A percentile compares a stretch with the other conserved stretches of the same genome.
phyloP scores from a whole-genome alignment of 306 rosid species.

The Sicyos baderoa region DNA sequence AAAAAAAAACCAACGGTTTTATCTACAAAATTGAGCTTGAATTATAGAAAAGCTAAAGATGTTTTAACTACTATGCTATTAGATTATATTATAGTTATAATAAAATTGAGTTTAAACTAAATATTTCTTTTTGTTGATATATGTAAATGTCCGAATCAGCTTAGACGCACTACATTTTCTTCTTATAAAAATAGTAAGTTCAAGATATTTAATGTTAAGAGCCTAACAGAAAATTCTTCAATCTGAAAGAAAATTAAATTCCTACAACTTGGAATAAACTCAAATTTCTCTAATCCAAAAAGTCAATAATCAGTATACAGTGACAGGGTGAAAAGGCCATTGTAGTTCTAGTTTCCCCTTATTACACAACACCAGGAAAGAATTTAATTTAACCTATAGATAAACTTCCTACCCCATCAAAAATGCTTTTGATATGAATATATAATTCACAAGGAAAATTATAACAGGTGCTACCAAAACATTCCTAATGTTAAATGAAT shows the following conservation, averaged over 20 bases:
- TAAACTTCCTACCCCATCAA: conserved; percentile 18
- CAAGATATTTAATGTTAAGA: neutral
- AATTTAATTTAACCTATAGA: conserved; percentile 20
- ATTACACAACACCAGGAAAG: conserved; percentile 11
- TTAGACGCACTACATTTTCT: neutral
- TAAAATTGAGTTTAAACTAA: no score
- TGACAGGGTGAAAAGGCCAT: neutral
- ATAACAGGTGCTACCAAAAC: conserved; percentile 29
- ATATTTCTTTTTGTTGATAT: no score
- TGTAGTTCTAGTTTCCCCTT: conserved; percentile 16
- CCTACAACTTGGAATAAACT: conserved; percentile 4
- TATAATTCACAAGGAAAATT: conserved; percentile 5
- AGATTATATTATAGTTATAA: no score
- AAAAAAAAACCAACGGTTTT: no score
- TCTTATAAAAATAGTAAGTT: neutral
- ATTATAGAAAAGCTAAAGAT: no score
- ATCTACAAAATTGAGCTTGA: no score
- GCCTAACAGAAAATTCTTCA: neutral
- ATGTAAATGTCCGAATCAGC: no score
- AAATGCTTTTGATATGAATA: conserved; percentile 2
- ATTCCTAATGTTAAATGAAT: conserved; percentile 21
- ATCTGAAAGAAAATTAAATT: neutral
- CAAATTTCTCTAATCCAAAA: conserved; percentile 4
- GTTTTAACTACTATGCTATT: no score
- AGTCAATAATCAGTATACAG: neutral